These are phyloP conservation scores for Sugiyamaella neomexicana DNA, from an alignment of 1,139 yeast species.

Conservation along the genomic window DNA sequence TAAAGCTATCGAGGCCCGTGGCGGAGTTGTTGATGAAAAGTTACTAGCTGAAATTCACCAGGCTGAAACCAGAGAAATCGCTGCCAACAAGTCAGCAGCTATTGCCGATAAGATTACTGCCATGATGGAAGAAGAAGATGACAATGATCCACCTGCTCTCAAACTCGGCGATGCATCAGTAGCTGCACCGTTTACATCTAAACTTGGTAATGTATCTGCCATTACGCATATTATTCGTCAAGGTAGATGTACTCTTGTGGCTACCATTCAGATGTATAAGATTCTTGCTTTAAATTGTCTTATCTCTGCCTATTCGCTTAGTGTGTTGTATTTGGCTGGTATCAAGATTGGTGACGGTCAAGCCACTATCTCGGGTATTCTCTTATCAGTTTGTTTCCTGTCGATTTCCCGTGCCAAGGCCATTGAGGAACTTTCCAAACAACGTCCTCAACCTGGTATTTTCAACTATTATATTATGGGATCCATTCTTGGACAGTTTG, in stretches of 20 bases:
- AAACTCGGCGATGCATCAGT: conserved; percentile 98
- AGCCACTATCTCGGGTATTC: conserved; percentile 88
- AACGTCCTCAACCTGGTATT: conserved; percentile 97
- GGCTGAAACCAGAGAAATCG: conserved; percentile 38
- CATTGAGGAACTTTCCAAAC: conserved; percentile 80
- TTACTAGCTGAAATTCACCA: conserved; percentile 62
- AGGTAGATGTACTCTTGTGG: conserved; percentile 97
- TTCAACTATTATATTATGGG: conserved; percentile 97
- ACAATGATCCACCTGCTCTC: conserved; percentile 85
- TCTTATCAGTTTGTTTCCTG: conserved; percentile 90
- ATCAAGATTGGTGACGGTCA: conserved; percentile 98
- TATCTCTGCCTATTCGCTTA: conserved; percentile 92
- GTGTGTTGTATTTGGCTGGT: conserved; percentile 94
- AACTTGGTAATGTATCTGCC: conserved; percentile 86
- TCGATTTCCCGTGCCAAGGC: conserved; percentile 95
- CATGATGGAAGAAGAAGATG: conserved; percentile 68
- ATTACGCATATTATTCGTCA: conserved; percentile 94
- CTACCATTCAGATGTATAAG: conserved; percentile 98
- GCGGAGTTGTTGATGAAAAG: conserved; percentile 54
- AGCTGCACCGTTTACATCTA: conserved; percentile 98
- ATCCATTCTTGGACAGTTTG: conserved; percentile 93
- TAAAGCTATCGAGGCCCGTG: conserved; percentile 80
- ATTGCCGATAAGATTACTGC: conserved; percentile 75
- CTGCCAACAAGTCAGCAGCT: conserved; percentile 49
- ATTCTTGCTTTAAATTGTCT: conserved; percentile 94